Evolutionary conservation across 1,139 yeast species (phyloP).

Genomic region (Pichia terricola): DNA sequence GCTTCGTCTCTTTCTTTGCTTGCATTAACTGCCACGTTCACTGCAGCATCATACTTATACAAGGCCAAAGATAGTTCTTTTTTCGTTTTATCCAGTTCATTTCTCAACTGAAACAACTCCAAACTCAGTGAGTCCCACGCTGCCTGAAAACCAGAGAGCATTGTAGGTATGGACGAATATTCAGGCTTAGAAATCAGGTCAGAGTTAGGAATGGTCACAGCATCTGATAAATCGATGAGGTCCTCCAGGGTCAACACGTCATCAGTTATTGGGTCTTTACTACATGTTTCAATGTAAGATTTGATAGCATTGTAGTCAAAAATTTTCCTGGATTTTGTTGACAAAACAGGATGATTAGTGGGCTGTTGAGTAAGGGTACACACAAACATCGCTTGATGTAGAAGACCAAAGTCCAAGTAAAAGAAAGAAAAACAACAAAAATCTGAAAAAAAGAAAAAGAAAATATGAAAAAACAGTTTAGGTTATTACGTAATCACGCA

Average conservation of each 20-base stretch:
- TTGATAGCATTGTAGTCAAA: constrained; percentile 58
- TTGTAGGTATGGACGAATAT: constrained; percentile 65
- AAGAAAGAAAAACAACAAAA: too few species aligned
- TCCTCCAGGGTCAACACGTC: constrained; percentile 48
- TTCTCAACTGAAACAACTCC: constrained; percentile 68
- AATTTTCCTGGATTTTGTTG: constrained; percentile 61
- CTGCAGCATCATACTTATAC: constrained; percentile 85
- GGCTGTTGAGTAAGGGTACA: constrained; percentile 56
- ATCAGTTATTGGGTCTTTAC: constrained; percentile 68
- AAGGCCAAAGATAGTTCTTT: constrained; percentile 70
- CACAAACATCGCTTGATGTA: constrained; percentile 7
- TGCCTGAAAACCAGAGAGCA: constrained; percentile 65
- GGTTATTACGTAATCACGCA: too few species aligned
- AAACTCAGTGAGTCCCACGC: constrained; percentile 88
- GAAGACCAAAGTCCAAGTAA: too few species aligned
- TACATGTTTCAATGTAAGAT: constrained; percentile 54
- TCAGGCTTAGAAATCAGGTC: constrained; percentile 26
- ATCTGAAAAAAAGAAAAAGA: too few species aligned
- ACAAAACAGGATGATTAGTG: constrained; percentile 61
- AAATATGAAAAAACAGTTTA: too few species aligned
- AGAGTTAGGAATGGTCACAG: constrained; percentile 6
- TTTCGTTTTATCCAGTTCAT: constrained; percentile 56
- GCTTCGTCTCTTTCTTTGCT: constrained; percentile 71
- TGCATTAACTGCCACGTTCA: constrained; percentile 71
- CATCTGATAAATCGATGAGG: constrained; percentile 25